Conservation (phyloP, 805 yeast genomes). For the Yamadazyma olivae region DNA sequence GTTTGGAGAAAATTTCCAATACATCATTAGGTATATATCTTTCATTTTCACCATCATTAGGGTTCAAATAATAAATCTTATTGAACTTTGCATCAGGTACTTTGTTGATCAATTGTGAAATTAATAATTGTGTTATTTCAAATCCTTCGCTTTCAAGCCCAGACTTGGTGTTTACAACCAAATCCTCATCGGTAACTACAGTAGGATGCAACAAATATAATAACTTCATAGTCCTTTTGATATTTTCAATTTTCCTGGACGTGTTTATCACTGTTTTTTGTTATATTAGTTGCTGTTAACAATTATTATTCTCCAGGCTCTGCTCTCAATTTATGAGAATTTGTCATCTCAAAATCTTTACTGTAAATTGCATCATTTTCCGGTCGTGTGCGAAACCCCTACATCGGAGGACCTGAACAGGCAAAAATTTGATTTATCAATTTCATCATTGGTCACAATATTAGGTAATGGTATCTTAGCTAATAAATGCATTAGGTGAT, state of each 20-base stretch:
- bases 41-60: constrained; percentile 37
- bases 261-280: no score
- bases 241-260: not conserved
- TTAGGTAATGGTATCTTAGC: no score
- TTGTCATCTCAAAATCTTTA: constrained; percentile 2
- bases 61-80: constrained; percentile 53
- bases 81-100: constrained; percentile 43
- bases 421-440: no score
- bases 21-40: constrained; percentile 41
- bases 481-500: no score
- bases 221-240: constrained; percentile 5
- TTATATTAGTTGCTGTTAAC: no score
- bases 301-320: not conserved
- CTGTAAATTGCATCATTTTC: not conserved
- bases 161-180: constrained; percentile 40
- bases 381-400: not conserved
- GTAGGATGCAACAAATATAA: constrained; percentile 62
- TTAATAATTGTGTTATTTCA: constrained; percentile 47
- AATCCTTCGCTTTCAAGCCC: constrained; percentile 19
- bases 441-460: no score
- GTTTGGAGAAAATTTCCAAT: constrained; percentile 21
- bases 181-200: constrained; percentile 52
- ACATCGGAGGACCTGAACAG: no score
- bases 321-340: no score
- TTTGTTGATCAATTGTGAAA: constrained; percentile 54